Conservation (phyloP, 1,284 basidiomycete genomes). For the Takashimella tepidaria region DNA sequence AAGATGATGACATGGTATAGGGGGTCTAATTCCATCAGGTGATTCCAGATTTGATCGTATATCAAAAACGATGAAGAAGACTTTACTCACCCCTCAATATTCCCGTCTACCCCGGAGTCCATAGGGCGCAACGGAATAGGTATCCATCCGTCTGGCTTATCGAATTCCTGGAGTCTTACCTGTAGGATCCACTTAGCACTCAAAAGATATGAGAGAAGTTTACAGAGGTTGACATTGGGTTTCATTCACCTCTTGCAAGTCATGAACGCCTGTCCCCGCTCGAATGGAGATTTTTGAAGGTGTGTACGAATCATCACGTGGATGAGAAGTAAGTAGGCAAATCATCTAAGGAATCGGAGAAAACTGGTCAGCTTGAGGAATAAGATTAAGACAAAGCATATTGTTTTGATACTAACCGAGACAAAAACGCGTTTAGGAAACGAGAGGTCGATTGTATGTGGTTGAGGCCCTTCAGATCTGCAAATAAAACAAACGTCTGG, state of each 20-base stretch:
- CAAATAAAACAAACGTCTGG: too few relatives aligned
- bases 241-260: constrained; percentile 70
- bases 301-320: constrained; percentile 93
- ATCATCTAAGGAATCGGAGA: not conserved
- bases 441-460: constrained; percentile 90
- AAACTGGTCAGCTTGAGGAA: too few relatives aligned
- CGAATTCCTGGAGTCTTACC: constrained; percentile 73
- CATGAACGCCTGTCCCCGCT: constrained; percentile 85
- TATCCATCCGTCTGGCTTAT: constrained; percentile 93
- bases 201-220: too few relatives aligned
- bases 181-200: constrained; percentile 10
- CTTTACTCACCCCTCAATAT: constrained; percentile 35
- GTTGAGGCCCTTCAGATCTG: constrained; percentile 95
- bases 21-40: constrained; percentile 60
- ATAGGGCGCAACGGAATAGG: constrained; percentile 76
- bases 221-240: not conserved
- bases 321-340: constrained; percentile 72
- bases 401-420: constrained; percentile 61
- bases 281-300: constrained; percentile 84
- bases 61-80: too few relatives aligned
- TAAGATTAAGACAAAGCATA: too few relatives aligned
- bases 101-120: constrained; percentile 69
- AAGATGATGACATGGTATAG: constrained; percentile 80
- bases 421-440: constrained; percentile 87
- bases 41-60: too few relatives aligned